Evolutionary conservation across 2,329 filamentous ascomycete species (phyloP), one percentile per base, ranked within the genome.

Genomic region (Rutstroemia sp.): DNA sequence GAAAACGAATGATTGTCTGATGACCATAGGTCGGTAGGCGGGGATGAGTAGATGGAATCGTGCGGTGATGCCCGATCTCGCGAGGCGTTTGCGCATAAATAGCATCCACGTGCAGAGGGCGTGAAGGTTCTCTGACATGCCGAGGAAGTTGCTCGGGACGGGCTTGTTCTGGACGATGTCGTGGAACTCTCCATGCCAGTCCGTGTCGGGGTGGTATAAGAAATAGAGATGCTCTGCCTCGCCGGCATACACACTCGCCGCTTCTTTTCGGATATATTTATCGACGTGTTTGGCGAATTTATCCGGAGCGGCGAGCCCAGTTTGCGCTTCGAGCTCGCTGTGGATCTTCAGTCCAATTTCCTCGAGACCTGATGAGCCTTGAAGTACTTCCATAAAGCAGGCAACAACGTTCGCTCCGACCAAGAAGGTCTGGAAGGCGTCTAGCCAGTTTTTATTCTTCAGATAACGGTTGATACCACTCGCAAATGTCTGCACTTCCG

Each of bases 181-280:
- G 49, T 72, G 72, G 55, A 74, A 74, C 4, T 68, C 68, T 12
- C 71, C 70, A 44, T 74, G 72, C 72, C 72, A 74, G 48, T 73
- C 70, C 42, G 71, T 73, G 38, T 74, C 72, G 1, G 72, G 72
- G 30, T 74, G 72, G 38, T 69, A 74, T 2, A 74, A 64, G 37
- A 74, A 74, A 58, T 73, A 73, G 64, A 69, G 69, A 55, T 74
- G 72, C 5, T 71, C 58, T 5, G 45, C 65, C 21, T 63, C 48
- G 23, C 47, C 53, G 8, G 47, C 53, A 51, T 56, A 56, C 5
- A 51, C 53, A 39, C 53, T 56, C 19, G 51, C 42, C 14, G 51
- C 48, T 27, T 60, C 56, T 47, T 60, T 53, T 14, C 51, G 48
- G 19, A 60, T 60, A 9, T 60, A 60, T 45, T 52, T 56, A 34